Percentiles rank a stretch among this genome's conserved stretches.
phyloP scores from a whole-genome alignment of 306 rosid species.

The Fragaria iinumae region DNA sequence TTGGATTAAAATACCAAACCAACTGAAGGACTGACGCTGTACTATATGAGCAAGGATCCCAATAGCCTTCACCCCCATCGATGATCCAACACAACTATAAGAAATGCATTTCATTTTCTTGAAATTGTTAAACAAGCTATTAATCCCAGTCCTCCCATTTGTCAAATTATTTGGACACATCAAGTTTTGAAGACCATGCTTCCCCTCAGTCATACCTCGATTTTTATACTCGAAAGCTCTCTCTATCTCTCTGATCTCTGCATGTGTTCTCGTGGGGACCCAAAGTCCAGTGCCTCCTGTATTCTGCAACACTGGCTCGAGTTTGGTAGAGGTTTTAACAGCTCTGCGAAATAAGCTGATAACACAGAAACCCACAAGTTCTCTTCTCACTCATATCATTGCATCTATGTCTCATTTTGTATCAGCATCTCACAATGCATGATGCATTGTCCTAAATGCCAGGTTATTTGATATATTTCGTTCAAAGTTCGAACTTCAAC shows the following conservation, averaged over 20 bases:
- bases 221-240: background rate
- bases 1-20: slow-evolving; percentile 1
- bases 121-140: slow-evolving; percentile 13
- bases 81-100: slow-evolving; percentile 10
- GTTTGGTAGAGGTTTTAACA: slow-evolving; percentile 45
- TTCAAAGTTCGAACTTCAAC: background rate
- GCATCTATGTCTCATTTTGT: background rate
- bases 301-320: slow-evolving; percentile 36
- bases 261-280: slow-evolving; percentile 50
- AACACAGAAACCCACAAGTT: slow-evolving; percentile 20
- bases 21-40: background rate
- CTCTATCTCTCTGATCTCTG: slow-evolving; percentile 10
- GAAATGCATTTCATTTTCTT: slow-evolving; percentile 13
- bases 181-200: slow-evolving; percentile 2
- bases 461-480: background rate
- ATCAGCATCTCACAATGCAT: background rate
- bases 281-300: slow-evolving; percentile 21
- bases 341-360: slow-evolving; percentile 26
- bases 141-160: slow-evolving; percentile 9
- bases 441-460: background rate
- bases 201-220: background rate
- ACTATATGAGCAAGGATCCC: slow-evolving; percentile 24
- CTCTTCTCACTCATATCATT: background rate
- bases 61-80: slow-evolving; percentile 13
- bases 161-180: background rate